These are phyloP conservation scores for Pelagomonas calceolata DNA, from an alignment of 108 stramenopile species.

Conservation along the genomic window DNA sequence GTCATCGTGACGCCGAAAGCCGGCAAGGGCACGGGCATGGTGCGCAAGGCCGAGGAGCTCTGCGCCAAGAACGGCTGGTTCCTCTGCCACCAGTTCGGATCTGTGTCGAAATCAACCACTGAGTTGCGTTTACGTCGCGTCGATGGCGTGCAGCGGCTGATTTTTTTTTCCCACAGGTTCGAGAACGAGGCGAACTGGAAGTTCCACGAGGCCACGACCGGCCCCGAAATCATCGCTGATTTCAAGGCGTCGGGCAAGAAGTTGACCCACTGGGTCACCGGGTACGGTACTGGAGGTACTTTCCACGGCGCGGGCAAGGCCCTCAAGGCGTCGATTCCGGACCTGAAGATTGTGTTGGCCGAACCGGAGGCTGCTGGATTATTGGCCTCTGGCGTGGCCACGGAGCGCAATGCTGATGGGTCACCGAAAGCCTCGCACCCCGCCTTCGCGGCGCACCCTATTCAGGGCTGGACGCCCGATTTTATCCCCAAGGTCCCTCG, in stretches of 20 bases:
- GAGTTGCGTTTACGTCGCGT: too few species aligned
- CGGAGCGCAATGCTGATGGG: slow-evolving; percentile 46
- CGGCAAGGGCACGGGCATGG: slow-evolving; percentile 55
- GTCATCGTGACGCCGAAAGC: slow-evolving; percentile 34
- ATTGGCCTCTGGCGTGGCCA: slow-evolving; percentile 45
- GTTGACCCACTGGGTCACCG: slow-evolving; percentile 50
- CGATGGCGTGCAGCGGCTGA: too few species aligned
- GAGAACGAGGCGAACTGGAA: slow-evolving; percentile 63
- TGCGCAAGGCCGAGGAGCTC: slow-evolving; percentile 56
- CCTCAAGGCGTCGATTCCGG: slow-evolving; percentile 44
- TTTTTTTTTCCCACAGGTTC: too few species aligned
- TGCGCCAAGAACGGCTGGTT: slow-evolving; percentile 11
- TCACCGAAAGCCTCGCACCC: slow-evolving; percentile 31
- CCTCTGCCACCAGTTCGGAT: background rate
- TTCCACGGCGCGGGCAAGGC: slow-evolving; percentile 50
- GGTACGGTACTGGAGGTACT: slow-evolving; percentile 59
- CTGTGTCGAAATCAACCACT: too few species aligned
- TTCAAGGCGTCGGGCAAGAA: slow-evolving; percentile 32
- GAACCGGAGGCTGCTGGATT: slow-evolving; percentile 57
- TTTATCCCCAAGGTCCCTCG: slow-evolving; percentile 64
- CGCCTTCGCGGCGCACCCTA: slow-evolving; percentile 29
- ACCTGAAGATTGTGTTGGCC: slow-evolving; percentile 48
- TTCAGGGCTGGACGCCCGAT: slow-evolving; percentile 61
- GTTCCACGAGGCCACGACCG: slow-evolving; percentile 59
- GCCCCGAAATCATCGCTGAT: slow-evolving; percentile 54